phyloP scores from a whole-genome alignment of 2,329 filamentous ascomycete genomes.

The Claviceps maximensis region DNA sequence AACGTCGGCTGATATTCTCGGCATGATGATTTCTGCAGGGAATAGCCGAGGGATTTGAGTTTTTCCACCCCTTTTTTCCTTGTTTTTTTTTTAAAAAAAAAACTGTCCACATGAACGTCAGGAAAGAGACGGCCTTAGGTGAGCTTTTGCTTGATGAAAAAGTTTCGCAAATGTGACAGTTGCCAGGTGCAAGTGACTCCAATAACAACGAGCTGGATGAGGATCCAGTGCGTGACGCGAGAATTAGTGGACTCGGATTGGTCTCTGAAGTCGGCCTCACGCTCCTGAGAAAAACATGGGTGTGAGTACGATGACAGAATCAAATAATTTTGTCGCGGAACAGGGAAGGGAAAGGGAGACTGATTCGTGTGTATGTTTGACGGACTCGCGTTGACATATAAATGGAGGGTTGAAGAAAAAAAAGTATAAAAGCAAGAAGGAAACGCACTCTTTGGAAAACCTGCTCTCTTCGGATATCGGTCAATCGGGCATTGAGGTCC shows the following conservation, averaged over 20 bases:
- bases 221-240: slow-evolving; percentile 84
- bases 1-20: background rate
- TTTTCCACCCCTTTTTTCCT: no score
- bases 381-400: background rate
- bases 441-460: slow-evolving; percentile 75
- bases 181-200: slow-evolving; percentile 92
- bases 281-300: slow-evolving; percentile 47
- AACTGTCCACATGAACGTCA: no score
- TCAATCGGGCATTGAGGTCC: slow-evolving; percentile 76
- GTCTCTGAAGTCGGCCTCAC: slow-evolving; percentile 94
- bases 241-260: slow-evolving; percentile 89
- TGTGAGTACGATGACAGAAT: no score
- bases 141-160: slow-evolving; percentile 99
- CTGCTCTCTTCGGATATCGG: slow-evolving; percentile 87
- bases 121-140: slow-evolving; percentile 40
- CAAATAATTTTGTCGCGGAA: background rate
- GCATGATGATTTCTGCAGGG: background rate
- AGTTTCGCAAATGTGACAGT: slow-evolving; percentile 82
- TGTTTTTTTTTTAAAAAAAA: no score
- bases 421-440: background rate
- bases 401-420: background rate
- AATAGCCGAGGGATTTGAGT: background rate
- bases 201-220: slow-evolving; percentile 77
- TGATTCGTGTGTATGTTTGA: background rate
- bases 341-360: background rate